Percentiles rank a stretch among this genome's conserved stretches.
These are phyloP conservation scores for Talaromyces pinophilus DNA, from an alignment of 2,329 filamentous ascomycete genomes.

Conservation along the genomic window DNA sequence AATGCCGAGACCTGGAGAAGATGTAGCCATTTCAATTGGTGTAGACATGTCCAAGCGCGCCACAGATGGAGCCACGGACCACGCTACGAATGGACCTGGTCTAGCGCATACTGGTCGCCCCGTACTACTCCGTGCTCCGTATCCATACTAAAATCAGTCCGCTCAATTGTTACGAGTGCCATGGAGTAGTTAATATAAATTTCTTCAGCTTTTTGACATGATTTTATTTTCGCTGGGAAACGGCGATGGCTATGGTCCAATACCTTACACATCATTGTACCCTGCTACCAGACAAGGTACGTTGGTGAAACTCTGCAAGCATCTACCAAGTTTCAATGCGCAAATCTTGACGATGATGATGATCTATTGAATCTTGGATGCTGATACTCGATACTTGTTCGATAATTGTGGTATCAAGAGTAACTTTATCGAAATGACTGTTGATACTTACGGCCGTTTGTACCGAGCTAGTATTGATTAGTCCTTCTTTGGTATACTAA, in stretches of 20 bases:
- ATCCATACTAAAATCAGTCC: background rate
- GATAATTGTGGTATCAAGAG: background rate
- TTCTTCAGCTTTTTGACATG: background rate
- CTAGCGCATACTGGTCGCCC: background rate
- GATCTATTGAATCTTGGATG: background rate
- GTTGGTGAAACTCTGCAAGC: background rate
- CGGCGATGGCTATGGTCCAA: background rate
- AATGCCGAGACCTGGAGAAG: constrained; percentile 7
- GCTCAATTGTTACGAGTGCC: background rate
- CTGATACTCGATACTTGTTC: background rate
- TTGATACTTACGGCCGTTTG: background rate
- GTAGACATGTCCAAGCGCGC: background rate
- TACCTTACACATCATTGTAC: background rate
- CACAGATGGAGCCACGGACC: background rate
- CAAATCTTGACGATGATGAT: background rate
- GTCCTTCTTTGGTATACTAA: constrained; percentile 11
- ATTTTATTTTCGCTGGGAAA: background rate
- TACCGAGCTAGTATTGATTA: constrained; percentile 6
- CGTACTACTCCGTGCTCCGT: background rate
- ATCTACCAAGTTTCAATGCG: background rate
- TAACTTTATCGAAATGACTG: background rate
- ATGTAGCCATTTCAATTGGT: background rate
- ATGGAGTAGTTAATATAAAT: background rate
- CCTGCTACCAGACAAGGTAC: background rate
- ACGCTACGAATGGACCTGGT: background rate